Conservation (phyloP, 2,329 filamentous ascomycete genomes). For the Arthrobotrys sinensis region DNA sequence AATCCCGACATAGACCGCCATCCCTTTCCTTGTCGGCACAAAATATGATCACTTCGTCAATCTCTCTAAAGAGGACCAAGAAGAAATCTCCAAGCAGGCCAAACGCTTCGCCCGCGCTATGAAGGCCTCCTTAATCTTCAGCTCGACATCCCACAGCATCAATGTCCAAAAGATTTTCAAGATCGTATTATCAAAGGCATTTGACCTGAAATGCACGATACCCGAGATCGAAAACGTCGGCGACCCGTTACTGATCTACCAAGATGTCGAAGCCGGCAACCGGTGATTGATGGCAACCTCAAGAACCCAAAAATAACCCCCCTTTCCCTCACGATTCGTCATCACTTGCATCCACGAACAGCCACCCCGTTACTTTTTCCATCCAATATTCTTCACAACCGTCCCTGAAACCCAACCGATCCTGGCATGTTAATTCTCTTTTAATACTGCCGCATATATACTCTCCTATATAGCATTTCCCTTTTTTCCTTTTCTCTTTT, state of each 20-base stretch:
- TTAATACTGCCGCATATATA: constrained; percentile 58
- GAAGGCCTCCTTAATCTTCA: constrained; percentile 97
- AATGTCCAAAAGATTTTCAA: constrained; percentile 99
- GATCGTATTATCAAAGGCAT: constrained; percentile 97
- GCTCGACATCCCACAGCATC: constrained; percentile 98
- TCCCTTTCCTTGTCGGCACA: constrained; percentile 95
- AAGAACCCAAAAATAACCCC: constrained; percentile 16
- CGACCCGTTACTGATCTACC: constrained; percentile 93
- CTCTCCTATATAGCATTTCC: constrained; percentile 57
- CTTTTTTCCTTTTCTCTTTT: constrained; percentile 49
- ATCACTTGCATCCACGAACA: constrained; percentile 59
- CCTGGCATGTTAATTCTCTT: constrained; percentile 49
- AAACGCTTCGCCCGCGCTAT: constrained; percentile 75
- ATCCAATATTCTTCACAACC: constrained; percentile 42
- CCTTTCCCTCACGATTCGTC: constrained; percentile 47
- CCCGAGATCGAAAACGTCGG: constrained; percentile 98
- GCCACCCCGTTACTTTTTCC: constrained; percentile 54
- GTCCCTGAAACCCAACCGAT: constrained; percentile 53
- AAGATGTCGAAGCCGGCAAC: constrained; percentile 67
- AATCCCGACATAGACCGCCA: constrained; percentile 78
- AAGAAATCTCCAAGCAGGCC: constrained; percentile 97
- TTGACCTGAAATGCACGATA: constrained; percentile 98
- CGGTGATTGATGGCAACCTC: constrained; percentile 35
- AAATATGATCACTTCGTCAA: constrained; percentile 99
- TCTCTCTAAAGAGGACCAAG: constrained; percentile 95